Base-by-base conservation (phyloP, 768 basidiomycete species). In the Udeniomyces megalosporus region DNA sequence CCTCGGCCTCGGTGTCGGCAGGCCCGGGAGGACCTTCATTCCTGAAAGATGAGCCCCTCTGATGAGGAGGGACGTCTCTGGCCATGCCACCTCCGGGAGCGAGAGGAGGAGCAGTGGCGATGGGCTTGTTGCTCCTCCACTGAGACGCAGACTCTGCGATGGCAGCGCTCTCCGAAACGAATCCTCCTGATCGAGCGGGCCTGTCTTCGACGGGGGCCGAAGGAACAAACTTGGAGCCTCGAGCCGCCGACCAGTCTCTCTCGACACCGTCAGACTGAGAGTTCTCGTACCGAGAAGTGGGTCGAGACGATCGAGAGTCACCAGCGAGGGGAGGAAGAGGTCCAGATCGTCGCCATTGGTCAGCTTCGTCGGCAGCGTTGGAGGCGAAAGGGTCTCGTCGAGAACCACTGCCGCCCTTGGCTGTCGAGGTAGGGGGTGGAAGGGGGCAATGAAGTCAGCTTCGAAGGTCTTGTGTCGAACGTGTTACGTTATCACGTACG, bases 281-380 rank as follows among this genome's bases (percentile, higher is more conserved):
- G 45, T 65, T 58, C 20, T 66, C 67, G 56, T 61, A 51, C 54
- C 63, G 55, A 31, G 61, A 42, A n/a, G 71, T 71, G 20, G 65
- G 61, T 7, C 77, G 77, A 1, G 78, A 68, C 59, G 84, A 83
- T 59, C 24, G 46, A 17, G 56, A 62, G 29, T 58, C 58, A 11
- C 62, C 51, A 29, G 68, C 66, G 17, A 63, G 22, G 28, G 70
- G 61, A 7, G 88, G 85, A 26, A 90, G 79, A 52, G 91, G 92
- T 0, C 85, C 88, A 17, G 88, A 84, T 61, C 91, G 82, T 60
- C 91, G 78, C 91, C 91, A 95, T 49, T 81, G 82, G 22, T 77
- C 82, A 53, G 86, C 82, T 66, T 89, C 89, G 72, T 92, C 92
- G 17, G 84, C 75, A 65, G 63, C 24, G 67, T 67, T 2, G 51